These are phyloP conservation scores for Sporisorium reilianum DNA, from an alignment of 1,284 basidiomycete species.

Conservation along the genomic window DNA sequence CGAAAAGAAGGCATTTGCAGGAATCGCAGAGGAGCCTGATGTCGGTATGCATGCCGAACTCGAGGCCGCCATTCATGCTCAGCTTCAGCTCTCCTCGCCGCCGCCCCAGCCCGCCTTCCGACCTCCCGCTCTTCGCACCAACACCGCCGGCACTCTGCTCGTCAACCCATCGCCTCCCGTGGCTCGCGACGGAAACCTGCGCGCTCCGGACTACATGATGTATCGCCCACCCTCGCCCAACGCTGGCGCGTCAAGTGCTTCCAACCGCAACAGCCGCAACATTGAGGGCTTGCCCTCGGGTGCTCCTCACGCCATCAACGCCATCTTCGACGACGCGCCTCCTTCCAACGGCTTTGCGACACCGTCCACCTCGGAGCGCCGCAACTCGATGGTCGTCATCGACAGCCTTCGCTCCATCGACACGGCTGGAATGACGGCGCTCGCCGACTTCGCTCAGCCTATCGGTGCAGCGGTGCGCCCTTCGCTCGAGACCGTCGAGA, in stretches of 20 bases:
- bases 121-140: constrained; percentile 49
- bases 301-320: constrained; percentile 41
- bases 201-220: constrained; percentile 53
- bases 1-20: constrained; percentile 37
- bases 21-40: constrained; percentile 50
- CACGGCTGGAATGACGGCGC: constrained; percentile 38
- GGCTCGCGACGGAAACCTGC: constrained; percentile 15
- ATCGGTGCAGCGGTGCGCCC: constrained; percentile 50
- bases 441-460: constrained; percentile 34
- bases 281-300: constrained; percentile 59
- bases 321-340: constrained; percentile 48
- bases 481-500: constrained; percentile 89
- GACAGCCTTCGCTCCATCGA: constrained; percentile 48
- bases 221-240: constrained; percentile 46
- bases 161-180: constrained; percentile 53
- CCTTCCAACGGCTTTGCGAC: constrained; percentile 1
- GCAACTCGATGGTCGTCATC: constrained; percentile 59
- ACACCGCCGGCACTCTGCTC: constrained; percentile 58
- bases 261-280: constrained; percentile 52
- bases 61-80: constrained; percentile 39
- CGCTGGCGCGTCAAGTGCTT: constrained; percentile 3
- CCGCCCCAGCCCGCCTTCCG: constrained; percentile 26
- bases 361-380: constrained; percentile 28
- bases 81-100: constrained; percentile 19
- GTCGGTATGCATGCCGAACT: constrained; percentile 23